Conservation (phyloP, 1,284 basidiomycete genomes). For the Rhodotorula sp. region DNA sequence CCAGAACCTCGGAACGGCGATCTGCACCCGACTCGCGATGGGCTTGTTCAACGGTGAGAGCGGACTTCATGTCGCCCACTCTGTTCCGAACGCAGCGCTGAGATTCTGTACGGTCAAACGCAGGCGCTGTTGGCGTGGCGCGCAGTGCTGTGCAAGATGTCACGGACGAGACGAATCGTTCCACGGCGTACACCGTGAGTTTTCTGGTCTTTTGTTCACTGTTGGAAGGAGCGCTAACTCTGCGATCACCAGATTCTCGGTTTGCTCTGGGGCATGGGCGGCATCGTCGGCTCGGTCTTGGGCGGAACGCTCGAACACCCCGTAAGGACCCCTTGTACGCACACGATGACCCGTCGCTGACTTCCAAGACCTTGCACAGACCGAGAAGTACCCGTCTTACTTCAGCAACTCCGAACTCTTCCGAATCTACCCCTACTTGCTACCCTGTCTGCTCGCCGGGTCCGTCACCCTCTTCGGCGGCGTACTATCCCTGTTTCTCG, state of each 20-base stretch:
- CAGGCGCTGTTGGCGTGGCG: constrained; percentile 53
- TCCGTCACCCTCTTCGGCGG: constrained; percentile 62
- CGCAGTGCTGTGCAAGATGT: constrained; percentile 82
- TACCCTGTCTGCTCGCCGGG: constrained; percentile 71
- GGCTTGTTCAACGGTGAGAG: constrained; percentile 90
- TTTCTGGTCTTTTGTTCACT: too few relatives aligned
- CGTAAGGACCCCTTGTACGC: background rate
- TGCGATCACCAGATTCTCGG: constrained; percentile 28
- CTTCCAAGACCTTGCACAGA: background rate
- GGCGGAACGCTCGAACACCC: constrained; percentile 39
- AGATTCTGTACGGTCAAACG: background rate
- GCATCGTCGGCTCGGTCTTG: constrained; percentile 43
- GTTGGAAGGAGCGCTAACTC: too few relatives aligned
- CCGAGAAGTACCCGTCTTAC: constrained; percentile 10
- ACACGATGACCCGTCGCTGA: background rate
- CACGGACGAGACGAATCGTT: constrained; percentile 61
- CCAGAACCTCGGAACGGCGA: constrained; percentile 62
- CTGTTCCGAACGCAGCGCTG: too few relatives aligned
- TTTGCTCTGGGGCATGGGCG: constrained; percentile 44
- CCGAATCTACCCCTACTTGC: constrained; percentile 80
- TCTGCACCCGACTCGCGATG: constrained; percentile 84
- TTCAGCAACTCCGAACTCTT: constrained; percentile 59
- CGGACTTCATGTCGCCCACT: constrained; percentile 72
- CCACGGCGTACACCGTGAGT: constrained; percentile 18
- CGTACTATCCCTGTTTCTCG: constrained; percentile 81